phyloP scores from a whole-genome alignment of 2,329 filamentous ascomycete genomes.

The Didymella arachidicola region DNA sequence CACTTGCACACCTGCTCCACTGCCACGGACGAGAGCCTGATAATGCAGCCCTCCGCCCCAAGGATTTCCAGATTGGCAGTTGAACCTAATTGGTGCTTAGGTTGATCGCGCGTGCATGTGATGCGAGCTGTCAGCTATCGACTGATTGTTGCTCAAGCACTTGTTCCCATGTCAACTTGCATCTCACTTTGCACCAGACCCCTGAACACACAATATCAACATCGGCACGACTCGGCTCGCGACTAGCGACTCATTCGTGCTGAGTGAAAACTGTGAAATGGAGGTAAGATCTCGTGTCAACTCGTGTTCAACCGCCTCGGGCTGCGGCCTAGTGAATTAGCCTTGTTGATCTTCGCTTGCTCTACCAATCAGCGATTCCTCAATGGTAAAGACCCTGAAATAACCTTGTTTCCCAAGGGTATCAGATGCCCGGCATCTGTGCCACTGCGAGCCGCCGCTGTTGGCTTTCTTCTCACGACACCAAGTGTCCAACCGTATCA shows the following conservation, averaged over 20 bases:
- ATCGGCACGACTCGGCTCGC: neutral
- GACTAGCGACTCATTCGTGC: conserved; percentile 3
- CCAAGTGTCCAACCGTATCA: conserved; percentile 7
- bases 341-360: conserved; percentile 4
- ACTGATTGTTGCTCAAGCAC: neutral
- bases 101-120: conserved; percentile 3
- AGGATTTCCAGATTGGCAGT: conserved; percentile 10
- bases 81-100: conserved; percentile 5
- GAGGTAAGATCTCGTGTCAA: conserved; percentile 5
- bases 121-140: neutral
- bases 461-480: conserved; percentile 8
- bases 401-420: conserved; percentile 4
- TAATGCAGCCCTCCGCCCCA: conserved; percentile 7
- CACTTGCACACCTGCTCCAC: conserved; percentile 11
- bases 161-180: neutral
- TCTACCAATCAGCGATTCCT: neutral
- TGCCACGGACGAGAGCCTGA: conserved; percentile 1
- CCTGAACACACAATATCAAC: neutral
- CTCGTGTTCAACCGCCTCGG: conserved; percentile 12
- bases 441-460: conserved; percentile 2
- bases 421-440: neutral
- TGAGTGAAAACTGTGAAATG: neutral
- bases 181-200: neutral
- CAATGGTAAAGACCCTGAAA: conserved; percentile 4
- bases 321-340: conserved; percentile 5